Conservation (phyloP, 2,329 filamentous ascomycete species). For the Dactylonectria estremocensis region DNA sequence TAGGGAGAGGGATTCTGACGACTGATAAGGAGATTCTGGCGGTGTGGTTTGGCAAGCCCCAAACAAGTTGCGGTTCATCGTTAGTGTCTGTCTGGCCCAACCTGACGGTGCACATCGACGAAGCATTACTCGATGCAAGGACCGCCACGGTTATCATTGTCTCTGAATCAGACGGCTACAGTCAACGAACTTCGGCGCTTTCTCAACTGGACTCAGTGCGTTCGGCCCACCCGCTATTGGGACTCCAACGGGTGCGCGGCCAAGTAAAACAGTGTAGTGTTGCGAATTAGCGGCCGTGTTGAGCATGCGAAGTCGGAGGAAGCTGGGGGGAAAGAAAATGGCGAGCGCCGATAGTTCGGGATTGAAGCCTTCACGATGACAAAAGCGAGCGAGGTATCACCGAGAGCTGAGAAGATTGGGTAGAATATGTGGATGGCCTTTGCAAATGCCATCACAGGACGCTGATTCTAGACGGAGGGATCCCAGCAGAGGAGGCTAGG, state of each 20-base stretch:
- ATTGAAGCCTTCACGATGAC: not conserved
- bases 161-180: not conserved
- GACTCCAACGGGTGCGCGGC: not conserved
- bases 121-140: not conserved
- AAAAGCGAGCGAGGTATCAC: not conserved
- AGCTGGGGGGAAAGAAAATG: not conserved
- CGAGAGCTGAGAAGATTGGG: not conserved
- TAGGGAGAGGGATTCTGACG: not conserved
- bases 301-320: not conserved
- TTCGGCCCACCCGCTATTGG: not conserved
- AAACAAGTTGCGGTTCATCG: not conserved
- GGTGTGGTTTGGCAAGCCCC: not conserved
- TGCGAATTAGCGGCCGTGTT: not conserved
- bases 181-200: not conserved
- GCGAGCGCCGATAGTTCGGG: not conserved
- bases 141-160: not conserved
- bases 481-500: too few species aligned
- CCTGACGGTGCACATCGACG: not conserved
- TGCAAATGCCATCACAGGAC: too few species aligned
- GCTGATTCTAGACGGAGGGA: too few species aligned
- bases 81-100: not conserved
- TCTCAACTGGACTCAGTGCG: conserved; percentile 1
- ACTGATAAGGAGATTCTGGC: not conserved
- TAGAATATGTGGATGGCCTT: not conserved
- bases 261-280: not conserved